A percentile compares a stretch with the other conserved stretches of the same genome.
These are phyloP conservation scores for Paxillus ammoniavirescens DNA, from an alignment of 768 basidiomycete genomes.

Conservation along the genomic window DNA sequence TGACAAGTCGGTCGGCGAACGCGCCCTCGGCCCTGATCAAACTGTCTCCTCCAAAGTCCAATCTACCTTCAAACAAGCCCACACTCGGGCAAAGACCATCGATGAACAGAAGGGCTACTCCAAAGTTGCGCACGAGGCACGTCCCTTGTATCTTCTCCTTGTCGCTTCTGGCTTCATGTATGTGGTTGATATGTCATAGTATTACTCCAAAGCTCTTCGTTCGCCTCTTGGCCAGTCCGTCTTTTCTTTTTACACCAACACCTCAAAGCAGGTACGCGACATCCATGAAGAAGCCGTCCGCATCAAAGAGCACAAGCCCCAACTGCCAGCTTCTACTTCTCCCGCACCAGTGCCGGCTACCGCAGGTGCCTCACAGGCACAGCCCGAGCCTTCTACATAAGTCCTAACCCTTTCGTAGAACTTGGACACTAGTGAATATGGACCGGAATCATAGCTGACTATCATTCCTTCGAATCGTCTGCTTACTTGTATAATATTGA, in stretches of 20 bases:
- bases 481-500: constrained; percentile 3
- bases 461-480: constrained; percentile 1
- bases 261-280: constrained; percentile 84
- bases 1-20: constrained; percentile 68
- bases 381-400: constrained; percentile 13
- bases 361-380: background rate
- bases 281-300: constrained; percentile 92
- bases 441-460: background rate
- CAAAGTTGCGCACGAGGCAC: constrained; percentile 67
- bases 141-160: constrained; percentile 4
- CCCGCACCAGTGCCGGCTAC: constrained; percentile 6
- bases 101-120: constrained; percentile 81
- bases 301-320: constrained; percentile 63
- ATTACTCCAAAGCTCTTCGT: constrained; percentile 73
- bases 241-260: constrained; percentile 78
- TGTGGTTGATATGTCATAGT: constrained; percentile 40
- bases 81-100: constrained; percentile 66
- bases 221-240: constrained; percentile 80
- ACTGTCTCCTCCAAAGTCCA: constrained; percentile 77
- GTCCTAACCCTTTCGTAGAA: background rate
- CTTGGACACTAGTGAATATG: background rate
- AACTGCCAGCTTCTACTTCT: constrained; percentile 4
- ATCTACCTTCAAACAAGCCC: constrained; percentile 58
- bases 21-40: constrained; percentile 74
- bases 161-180: background rate